These are phyloP conservation scores for Onygenales sp. DNA, from an alignment of 2,329 filamentous ascomycete species.

Conservation along the genomic window DNA sequence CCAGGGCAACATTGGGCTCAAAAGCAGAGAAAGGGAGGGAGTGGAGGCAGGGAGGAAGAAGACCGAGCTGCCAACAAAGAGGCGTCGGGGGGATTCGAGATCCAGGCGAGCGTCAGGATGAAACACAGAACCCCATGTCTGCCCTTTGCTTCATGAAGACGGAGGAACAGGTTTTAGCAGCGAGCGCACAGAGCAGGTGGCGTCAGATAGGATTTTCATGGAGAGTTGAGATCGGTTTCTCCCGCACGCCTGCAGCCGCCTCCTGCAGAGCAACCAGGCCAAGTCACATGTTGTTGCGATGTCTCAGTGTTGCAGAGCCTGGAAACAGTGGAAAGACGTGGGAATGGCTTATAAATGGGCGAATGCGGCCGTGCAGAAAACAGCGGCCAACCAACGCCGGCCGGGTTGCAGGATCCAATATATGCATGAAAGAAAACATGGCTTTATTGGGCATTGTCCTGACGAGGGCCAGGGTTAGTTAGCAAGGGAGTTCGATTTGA, in stretches of 20 bases:
- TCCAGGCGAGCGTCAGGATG: not conserved
- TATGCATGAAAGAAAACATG: not conserved
- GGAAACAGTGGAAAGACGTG: not conserved
- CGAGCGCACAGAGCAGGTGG: not conserved
- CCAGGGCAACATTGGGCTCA: not conserved
- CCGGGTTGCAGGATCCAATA: not conserved
- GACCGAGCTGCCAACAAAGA: not conserved
- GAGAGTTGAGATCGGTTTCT: not conserved
- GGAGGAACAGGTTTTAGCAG: not conserved
- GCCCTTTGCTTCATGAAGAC: not conserved
- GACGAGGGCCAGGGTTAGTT: not conserved
- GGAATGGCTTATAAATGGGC: not conserved
- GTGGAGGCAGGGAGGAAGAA: not conserved
- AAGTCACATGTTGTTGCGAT: slow-evolving; percentile 1
- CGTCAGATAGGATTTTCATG: not conserved
- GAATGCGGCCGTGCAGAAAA: too few species aligned
- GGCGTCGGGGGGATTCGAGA: not conserved
- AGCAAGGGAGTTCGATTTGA: not conserved
- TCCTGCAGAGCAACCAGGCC: not conserved
- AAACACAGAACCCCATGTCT: not conserved
- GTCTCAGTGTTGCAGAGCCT: not conserved
- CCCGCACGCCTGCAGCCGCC: not conserved
- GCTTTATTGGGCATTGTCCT: not conserved
- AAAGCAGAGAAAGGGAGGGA: not conserved
- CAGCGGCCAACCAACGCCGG: not conserved